Base-by-base conservation (phyloP, 306 rosid species). In the Vigna mungo region DNA sequence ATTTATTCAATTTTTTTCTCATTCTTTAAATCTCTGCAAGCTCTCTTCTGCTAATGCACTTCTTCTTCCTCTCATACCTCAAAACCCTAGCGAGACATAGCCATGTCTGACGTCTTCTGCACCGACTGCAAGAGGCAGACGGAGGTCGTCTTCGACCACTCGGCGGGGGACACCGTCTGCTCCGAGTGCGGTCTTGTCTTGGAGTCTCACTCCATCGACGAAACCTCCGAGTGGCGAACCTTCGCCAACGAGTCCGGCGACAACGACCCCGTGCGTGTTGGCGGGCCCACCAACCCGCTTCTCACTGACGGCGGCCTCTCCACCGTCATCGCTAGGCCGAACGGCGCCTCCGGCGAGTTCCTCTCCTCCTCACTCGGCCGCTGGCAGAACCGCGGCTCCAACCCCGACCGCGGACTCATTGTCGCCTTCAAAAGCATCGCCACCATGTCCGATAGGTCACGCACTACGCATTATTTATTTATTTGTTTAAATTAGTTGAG, bases 321-420 rank as follows among this genome's bases (percentile, higher is more conserved):
- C 39, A 95, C 97, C 46, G 97, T 92, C 68, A 92, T 95, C 46
- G 97, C 97, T 13, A 92, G 89, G 79, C 96, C 97, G 58, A 92
- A 92, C 68, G 97, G 97, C 4, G 85, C 91, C n/a, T 32, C 87
- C 44, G 96, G 92, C 21, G 97, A 95, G 58, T 95, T 92, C 27
- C 81, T 92, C 5, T 92, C 98, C 0, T 89, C 97, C 11, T 95
- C 98, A 6, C 87, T 95, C 9, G 95, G 98, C 4, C 88, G 96
- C 65, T 95, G 98, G 98, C 98, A 95, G 96, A 95, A 92, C 78
- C 97, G 98, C 2, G 98, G 98, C 14, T 75, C 93, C 11, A 88
- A 92, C 74, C 95, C 97, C 21, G 98, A 95, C 84, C 97, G 98
- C 21, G 95, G 93, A 4, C 63, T 95, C 81, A 90, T 92, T 10